phyloP scores from a whole-genome alignment of 1,284 basidiomycete species.

The Limonomyces culmigenus region DNA sequence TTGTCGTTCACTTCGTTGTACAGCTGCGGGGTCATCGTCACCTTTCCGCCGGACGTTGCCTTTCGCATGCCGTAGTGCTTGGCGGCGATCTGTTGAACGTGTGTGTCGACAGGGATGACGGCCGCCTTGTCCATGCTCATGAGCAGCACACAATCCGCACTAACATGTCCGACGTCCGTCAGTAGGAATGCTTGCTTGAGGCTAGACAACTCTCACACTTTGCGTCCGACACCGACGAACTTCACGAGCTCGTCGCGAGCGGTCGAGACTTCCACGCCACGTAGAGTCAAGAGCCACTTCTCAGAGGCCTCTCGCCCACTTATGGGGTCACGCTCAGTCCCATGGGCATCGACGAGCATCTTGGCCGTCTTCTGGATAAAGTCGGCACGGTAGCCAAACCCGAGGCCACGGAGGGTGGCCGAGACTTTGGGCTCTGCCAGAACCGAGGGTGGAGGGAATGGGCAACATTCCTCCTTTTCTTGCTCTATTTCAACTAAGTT shows the following conservation, averaged over 20 bases:
- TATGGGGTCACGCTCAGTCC: slow-evolving; percentile 4
- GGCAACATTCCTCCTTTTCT: slow-evolving; percentile 42
- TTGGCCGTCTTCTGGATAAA: slow-evolving; percentile 78
- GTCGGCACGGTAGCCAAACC: slow-evolving; percentile 91
- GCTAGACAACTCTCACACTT: no score
- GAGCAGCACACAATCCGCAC: slow-evolving; percentile 83
- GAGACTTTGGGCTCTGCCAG: slow-evolving; percentile 51
- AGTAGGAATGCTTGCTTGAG: no score
- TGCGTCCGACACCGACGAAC: slow-evolving; percentile 85
- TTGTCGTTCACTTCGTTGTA: slow-evolving; percentile 64
- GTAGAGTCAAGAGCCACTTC: slow-evolving; percentile 42
- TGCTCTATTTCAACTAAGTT: not conserved
- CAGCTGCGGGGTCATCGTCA: slow-evolving; percentile 54
- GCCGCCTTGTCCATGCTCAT: slow-evolving; percentile 91
- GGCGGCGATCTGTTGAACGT: slow-evolving; percentile 75
- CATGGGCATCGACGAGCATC: slow-evolving; percentile 50
- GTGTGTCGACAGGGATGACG: slow-evolving; percentile 85
- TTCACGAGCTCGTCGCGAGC: slow-evolving; percentile 65
- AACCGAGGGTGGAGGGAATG: slow-evolving; percentile 69
- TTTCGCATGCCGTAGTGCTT: slow-evolving; percentile 61
- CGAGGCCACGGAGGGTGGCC: slow-evolving; percentile 58
- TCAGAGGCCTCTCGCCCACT: slow-evolving; percentile 45
- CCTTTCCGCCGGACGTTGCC: slow-evolving; percentile 21
- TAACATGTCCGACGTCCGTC: no score
- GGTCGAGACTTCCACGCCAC: slow-evolving; percentile 29